A percentile compares a stretch with the other conserved stretches of the same genome.
phyloP scores from a whole-genome alignment of 805 yeast species.

The Myxozyma nipponensis region DNA sequence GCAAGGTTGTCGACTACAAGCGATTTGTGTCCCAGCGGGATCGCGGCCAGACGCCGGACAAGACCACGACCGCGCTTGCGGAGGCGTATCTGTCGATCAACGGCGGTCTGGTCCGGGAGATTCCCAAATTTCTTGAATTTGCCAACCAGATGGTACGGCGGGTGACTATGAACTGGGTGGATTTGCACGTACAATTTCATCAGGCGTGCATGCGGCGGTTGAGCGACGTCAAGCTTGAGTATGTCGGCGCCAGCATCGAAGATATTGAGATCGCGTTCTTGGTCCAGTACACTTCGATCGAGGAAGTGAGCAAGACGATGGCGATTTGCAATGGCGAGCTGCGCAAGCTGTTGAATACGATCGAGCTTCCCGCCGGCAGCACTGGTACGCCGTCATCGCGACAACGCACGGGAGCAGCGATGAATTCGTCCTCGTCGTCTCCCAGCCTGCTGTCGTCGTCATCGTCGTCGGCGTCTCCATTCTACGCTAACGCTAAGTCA shows the following conservation, averaged over 20 bases:
- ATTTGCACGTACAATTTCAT: slow-evolving; percentile 15
- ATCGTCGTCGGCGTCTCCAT: background rate
- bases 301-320: background rate
- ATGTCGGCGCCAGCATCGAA: background rate
- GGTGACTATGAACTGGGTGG: slow-evolving; percentile 13
- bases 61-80: slow-evolving; percentile 1
- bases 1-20: slow-evolving; percentile 12
- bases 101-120: slow-evolving; percentile 7
- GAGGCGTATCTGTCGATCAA: slow-evolving; percentile 11
- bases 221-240: background rate
- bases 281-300: slow-evolving; percentile 7
- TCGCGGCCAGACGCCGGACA: slow-evolving; percentile 13
- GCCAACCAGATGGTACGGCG: slow-evolving; percentile 15
- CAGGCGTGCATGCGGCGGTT: slow-evolving; percentile 5
- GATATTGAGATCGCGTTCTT: slow-evolving; percentile 16
- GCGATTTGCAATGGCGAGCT: slow-evolving; percentile 5
- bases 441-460: no score
- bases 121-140: slow-evolving; percentile 11
- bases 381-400: background rate
- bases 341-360: background rate
- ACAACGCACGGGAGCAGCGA: background rate
- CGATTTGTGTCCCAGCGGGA: slow-evolving; percentile 8
- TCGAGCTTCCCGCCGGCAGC: background rate
- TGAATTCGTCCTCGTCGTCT: background rate
- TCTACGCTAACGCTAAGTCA: background rate